Conservation (phyloP, 257 asterid genomes). For the Fraxinus excelsior region DNA sequence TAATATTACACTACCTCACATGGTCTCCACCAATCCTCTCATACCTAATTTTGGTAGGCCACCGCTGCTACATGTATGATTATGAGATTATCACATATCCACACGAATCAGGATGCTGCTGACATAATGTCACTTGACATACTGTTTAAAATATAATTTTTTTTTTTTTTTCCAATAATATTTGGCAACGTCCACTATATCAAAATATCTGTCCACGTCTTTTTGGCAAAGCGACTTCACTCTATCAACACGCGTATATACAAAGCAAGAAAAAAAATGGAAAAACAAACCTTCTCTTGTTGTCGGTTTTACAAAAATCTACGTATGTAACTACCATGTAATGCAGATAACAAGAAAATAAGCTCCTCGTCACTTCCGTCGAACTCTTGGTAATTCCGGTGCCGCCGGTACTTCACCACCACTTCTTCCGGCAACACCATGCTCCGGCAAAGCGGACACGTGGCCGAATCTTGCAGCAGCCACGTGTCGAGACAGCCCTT, state of each 20-base stretch:
- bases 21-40: neutral
- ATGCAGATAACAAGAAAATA: slow-evolving; percentile 41
- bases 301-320: slow-evolving; percentile 37
- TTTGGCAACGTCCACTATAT: too few species aligned
- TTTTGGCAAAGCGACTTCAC: too few species aligned
- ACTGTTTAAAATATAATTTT: too few species aligned
- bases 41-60: slow-evolving; percentile 22
- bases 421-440: slow-evolving; percentile 56
- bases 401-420: slow-evolving; percentile 40
- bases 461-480: slow-evolving; percentile 54
- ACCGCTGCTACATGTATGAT: neutral
- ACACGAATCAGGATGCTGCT: neutral
- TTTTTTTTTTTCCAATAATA: too few species aligned
- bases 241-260: neutral
- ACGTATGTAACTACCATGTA: slow-evolving; percentile 48
- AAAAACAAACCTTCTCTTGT: neutral
- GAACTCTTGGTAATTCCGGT: slow-evolving; percentile 14
- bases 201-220: too few species aligned
- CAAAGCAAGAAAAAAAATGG: neutral
- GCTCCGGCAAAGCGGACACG: slow-evolving; percentile 71
- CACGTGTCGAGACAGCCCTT: slow-evolving; percentile 68
- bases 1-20: neutral
- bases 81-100: neutral
- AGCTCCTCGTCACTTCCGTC: slow-evolving; percentile 54
- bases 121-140: too few species aligned